Evolutionary conservation across 345 rosid genomes (phyloP), one percentile per base, ranked within the genome.

Genomic region (Hibiscus tridactylites): DNA sequence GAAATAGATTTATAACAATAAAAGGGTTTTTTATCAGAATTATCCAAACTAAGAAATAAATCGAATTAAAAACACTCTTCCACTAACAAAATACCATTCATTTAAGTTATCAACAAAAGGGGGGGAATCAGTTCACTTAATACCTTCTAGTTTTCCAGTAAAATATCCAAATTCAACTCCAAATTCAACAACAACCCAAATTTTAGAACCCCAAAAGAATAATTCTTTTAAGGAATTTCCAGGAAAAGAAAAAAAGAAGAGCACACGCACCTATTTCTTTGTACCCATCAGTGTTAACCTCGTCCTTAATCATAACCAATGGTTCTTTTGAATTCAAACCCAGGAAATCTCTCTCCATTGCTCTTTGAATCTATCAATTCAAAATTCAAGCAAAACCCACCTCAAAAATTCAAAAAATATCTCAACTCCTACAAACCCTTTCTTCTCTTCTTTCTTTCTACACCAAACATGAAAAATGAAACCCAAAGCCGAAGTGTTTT

Each of bases 321-420:
- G 89, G 71, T 46, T 86, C 79, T 68, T 83, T 86, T 13, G 75
- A 83, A 63, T 74, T 81, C 86, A 91, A 73, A 71, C 95, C 97
- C 84, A 91, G 2, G 71, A 91, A 91, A 78, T 91, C 97, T 82
- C 88, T 86, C 84, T 91, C 97, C 97, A 91, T 91, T 75, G 79
- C 50, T 11, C 78, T 58, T 57, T 57, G 26, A 73, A 15, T 42
- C 29, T 28, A 57, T 65, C 4, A 57, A 54, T 26, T 5, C 73
- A 31, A n/a, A 74, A 63, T 57, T 78, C 74, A 60, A 65, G 65
- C 61, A 15, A 75, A 71, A 49, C 52, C 65, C 58, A 12, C 52
- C 52, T 47, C 56, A 59, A 70, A 64, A 63, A 70, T n/a, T n/a
- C 44, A 65, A 24, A 10, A 53, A n/a, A 21, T 44, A 44, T 44